These are phyloP conservation scores for Pichia scutulata DNA, from an alignment of 805 yeast genomes.

Conservation along the genomic window DNA sequence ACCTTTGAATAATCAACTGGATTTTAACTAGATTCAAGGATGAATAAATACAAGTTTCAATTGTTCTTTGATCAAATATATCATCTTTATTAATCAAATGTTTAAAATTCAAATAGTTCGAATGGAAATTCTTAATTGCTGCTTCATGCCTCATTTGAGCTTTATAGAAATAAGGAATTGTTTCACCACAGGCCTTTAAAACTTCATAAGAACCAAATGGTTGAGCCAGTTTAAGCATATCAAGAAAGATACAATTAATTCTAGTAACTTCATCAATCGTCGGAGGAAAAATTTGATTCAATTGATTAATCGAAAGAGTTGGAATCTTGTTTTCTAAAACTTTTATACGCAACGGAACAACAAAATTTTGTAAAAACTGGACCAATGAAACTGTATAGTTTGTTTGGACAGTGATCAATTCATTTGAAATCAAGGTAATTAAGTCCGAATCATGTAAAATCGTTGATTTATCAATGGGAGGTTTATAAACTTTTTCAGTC, in stretches of 20 bases:
- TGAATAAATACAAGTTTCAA: conserved; percentile 57
- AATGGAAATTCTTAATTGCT: conserved; percentile 61
- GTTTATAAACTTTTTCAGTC: conserved; percentile 59
- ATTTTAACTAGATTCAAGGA: conserved; percentile 65
- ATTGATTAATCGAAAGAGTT: conserved; percentile 49
- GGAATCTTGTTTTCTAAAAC: conserved; percentile 51
- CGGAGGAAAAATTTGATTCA: conserved; percentile 84
- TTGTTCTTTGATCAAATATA: conserved; percentile 40
- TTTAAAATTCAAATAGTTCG: conserved; percentile 36
- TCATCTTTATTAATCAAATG: conserved; percentile 28
- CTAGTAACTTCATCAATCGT: conserved; percentile 92
- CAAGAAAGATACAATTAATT: conserved; percentile 77
- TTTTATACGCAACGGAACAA: conserved; percentile 68
- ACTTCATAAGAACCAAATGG: conserved; percentile 70
- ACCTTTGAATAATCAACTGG: conserved; percentile 58
- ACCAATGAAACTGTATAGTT: conserved; percentile 67
- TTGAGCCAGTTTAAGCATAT: conserved; percentile 58
- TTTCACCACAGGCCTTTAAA: conserved; percentile 69
- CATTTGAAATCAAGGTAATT: conserved; percentile 51
- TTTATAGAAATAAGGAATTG: conserved; percentile 85
- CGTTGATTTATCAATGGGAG: conserved; percentile 36
- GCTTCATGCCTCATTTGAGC: conserved; percentile 94
- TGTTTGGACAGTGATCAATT: conserved; percentile 64
- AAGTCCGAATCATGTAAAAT: conserved; percentile 24
- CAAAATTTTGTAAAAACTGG: conserved; percentile 65